phyloP scores from a whole-genome alignment of 2,329 filamentous ascomycete genomes.

The Didymella exigua region DNA sequence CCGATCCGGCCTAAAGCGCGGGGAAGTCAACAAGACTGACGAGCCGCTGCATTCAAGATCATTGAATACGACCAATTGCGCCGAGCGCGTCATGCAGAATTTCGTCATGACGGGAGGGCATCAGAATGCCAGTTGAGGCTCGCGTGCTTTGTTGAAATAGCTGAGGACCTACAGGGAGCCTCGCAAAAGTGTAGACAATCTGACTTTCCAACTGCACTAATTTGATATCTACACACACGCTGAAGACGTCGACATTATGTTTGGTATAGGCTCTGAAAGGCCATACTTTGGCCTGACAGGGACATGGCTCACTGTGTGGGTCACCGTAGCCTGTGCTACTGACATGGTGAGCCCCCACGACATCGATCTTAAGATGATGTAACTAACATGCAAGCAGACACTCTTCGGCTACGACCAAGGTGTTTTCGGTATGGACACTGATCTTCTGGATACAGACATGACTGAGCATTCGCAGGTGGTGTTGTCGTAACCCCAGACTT shows the following conservation, averaged over 20 bases:
- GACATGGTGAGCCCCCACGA: slow-evolving; percentile 20
- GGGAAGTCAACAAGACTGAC: slow-evolving; percentile 5
- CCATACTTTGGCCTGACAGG: slow-evolving; percentile 62
- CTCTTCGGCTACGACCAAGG: slow-evolving; percentile 57
- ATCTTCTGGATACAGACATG: background rate
- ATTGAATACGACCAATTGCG: slow-evolving; percentile 11
- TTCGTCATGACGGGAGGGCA: slow-evolving; percentile 16
- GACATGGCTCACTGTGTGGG: slow-evolving; percentile 63
- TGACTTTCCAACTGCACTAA: background rate
- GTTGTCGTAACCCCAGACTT: slow-evolving; percentile 62
- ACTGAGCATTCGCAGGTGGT: slow-evolving; percentile 46
- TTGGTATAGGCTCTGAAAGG: slow-evolving; percentile 30
- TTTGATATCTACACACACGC: background rate
- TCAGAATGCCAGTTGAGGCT: background rate
- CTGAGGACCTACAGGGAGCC: background rate
- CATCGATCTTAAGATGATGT: background rate
- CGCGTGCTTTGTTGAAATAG: slow-evolving; percentile 6
- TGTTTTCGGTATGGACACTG: slow-evolving; percentile 52
- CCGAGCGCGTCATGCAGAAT: background rate
- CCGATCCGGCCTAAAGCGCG: slow-evolving; percentile 11
- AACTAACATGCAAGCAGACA: slow-evolving; percentile 23
- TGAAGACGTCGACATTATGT: slow-evolving; percentile 10
- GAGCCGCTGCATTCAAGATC: slow-evolving; percentile 8
- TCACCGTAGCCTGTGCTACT: slow-evolving; percentile 49
- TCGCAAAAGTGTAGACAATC: background rate